Conservation (phyloP, 352 stramenopile genomes). For the Poterioochromonas sp. region DNA sequence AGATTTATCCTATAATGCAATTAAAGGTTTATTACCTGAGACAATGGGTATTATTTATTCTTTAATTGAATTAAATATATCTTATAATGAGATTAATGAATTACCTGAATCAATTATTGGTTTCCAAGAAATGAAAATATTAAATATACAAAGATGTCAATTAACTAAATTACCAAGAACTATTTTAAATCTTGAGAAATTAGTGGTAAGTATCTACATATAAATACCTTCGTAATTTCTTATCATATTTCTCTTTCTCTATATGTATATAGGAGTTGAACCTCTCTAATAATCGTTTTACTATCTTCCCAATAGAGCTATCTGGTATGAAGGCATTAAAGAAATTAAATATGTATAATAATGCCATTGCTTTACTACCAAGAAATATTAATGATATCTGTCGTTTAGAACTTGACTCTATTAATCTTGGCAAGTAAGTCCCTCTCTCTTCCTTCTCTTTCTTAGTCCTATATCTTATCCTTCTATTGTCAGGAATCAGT, state of each 20-base stretch:
- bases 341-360: constrained; percentile 4
- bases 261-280: no score
- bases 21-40: constrained; percentile 2
- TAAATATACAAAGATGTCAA: neutral
- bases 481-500: neutral
- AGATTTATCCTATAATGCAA: constrained; percentile 3
- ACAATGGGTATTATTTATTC: neutral
- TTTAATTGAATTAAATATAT: constrained; percentile 1
- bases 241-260: no score
- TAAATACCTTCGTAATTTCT: no score
- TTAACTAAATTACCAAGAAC: neutral
- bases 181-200: neutral
- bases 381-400: constrained; percentile 11
- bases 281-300: constrained; percentile 28
- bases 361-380: constrained; percentile 5
- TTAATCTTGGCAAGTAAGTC: constrained; percentile 19
- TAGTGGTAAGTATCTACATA: neutral
- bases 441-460: neutral
- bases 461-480: neutral
- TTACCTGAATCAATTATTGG: constrained; percentile 16
- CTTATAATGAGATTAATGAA: neutral
- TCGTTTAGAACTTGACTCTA: neutral
- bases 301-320: constrained; percentile 15
- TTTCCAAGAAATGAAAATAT: neutral
- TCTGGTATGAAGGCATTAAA: neutral